A percentile compares a stretch with the other conserved stretches of the same genome.
These are phyloP conservation scores for Corchorus capsularis DNA, from an alignment of 345 rosid species.

Conservation along the genomic window DNA sequence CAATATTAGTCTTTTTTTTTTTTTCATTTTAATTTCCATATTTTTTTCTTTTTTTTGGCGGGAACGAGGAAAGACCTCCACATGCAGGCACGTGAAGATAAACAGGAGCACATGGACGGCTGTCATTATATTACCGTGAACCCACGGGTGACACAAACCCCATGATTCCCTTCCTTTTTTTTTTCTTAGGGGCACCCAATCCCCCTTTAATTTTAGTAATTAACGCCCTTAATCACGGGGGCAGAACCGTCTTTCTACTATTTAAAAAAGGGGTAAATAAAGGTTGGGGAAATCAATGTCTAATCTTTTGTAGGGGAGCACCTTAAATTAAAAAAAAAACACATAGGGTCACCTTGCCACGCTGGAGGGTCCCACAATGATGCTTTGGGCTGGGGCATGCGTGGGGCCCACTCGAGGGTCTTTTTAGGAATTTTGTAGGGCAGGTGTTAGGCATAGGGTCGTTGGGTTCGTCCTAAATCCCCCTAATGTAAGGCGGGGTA, in stretches of 20 bases:
- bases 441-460: constrained; percentile 20
- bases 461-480: constrained; percentile 20
- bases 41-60: not conserved
- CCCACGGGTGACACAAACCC: not conserved
- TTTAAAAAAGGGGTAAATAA: no score
- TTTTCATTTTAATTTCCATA: not conserved
- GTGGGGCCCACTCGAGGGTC: constrained; percentile 17
- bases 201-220: not conserved
- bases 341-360: constrained; percentile 22
- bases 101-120: constrained; percentile 57
- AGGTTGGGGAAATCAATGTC: not conserved
- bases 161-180: not conserved
- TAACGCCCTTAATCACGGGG: constrained; percentile 10
- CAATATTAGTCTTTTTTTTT: not conserved
- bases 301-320: not conserved
- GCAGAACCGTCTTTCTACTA: constrained; percentile 6
- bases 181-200: not conserved
- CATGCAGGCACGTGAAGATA: constrained; percentile 66
- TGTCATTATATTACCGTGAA: constrained; percentile 33
- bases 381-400: not conserved
- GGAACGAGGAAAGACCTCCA: constrained; percentile 37
- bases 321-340: not conserved
- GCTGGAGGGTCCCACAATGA: constrained; percentile 8
- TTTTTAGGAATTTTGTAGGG: constrained; percentile 17
- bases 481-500: not conserved